These are phyloP conservation scores for Odonthalia washingtoniensis DNA, from an alignment of 31 red algal genomes.

Conservation along the genomic window DNA sequence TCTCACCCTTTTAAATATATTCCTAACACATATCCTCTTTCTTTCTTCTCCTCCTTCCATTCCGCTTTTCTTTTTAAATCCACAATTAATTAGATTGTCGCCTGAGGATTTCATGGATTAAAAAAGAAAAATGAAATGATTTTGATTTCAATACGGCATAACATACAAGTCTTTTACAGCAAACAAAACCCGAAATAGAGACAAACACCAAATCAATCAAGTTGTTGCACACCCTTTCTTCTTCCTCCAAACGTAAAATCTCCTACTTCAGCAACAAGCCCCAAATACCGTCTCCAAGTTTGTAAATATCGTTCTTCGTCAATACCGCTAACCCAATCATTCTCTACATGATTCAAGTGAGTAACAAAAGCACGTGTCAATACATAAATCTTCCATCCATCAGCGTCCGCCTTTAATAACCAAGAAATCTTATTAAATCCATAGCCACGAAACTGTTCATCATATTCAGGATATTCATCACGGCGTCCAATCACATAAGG, in stretches of 20 bases:
- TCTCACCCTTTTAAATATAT: no score
- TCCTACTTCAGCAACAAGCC: constrained; percentile 54
- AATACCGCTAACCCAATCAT: constrained; percentile 69
- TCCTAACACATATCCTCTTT: no score
- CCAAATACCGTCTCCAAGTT: constrained; percentile 72
- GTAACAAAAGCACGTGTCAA: constrained; percentile 57
- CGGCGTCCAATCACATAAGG: constrained; percentile 80
- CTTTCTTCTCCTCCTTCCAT: no score
- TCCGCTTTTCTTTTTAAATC: no score
- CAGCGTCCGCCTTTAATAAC: constrained; percentile 45
- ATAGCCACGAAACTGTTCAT: constrained; percentile 94
- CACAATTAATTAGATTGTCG: constrained; percentile 61
- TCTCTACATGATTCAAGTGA: constrained; percentile 85
- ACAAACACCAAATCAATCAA: no score
- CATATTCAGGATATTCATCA: constrained; percentile 58
- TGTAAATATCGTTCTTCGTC: constrained; percentile 50
- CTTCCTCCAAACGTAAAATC: no score
- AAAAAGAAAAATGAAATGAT: background rate
- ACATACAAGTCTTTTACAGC: no score
- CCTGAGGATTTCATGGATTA: constrained; percentile 94
- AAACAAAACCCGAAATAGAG: no score
- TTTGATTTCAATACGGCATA: background rate
- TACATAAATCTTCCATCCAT: constrained; percentile 57
- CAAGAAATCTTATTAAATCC: constrained; percentile 95
- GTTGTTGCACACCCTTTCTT: no score